Conservation (phyloP, 108 stramenopile genomes). For the Conticribra guillardii region DNA sequence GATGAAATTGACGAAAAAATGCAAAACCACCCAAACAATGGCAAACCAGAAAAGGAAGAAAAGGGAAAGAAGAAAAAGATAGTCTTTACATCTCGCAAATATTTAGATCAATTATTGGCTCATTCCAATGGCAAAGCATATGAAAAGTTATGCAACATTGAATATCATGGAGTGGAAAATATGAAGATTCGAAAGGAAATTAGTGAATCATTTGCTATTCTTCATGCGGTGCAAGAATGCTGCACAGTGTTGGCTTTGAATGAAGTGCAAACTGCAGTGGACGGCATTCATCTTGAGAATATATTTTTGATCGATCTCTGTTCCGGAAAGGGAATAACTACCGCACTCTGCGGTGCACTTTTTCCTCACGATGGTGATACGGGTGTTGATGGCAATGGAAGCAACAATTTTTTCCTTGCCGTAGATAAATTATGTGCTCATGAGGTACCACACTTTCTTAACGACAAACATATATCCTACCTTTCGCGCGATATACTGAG, state of each 20-base stretch:
- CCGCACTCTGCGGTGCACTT: slow-evolving; percentile 33
- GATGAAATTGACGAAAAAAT: slow-evolving; percentile 5
- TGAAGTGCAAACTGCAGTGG: neutral
- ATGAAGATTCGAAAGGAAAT: slow-evolving; percentile 39
- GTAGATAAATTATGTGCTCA: slow-evolving; percentile 30
- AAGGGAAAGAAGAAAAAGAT: slow-evolving; percentile 11
- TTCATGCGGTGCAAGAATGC: slow-evolving; percentile 36
- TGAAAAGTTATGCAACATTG: slow-evolving; percentile 26
- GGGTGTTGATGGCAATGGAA: too few species aligned
- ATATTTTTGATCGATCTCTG: slow-evolving; percentile 41
- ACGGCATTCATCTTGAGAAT: slow-evolving; percentile 12
- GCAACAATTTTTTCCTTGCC: slow-evolving; percentile 28
- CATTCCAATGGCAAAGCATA: slow-evolving; percentile 25
- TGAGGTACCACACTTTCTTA: slow-evolving; percentile 32
- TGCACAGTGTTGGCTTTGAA: neutral
- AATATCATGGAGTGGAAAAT: slow-evolving; percentile 36
- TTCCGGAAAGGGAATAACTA: slow-evolving; percentile 35
- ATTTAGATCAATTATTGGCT: slow-evolving; percentile 29
- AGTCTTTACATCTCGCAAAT: slow-evolving; percentile 23
- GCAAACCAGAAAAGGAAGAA: neutral
- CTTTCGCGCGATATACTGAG: slow-evolving; percentile 33
- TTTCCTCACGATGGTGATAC: slow-evolving; percentile 12
- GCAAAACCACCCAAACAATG: neutral
- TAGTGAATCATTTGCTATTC: slow-evolving; percentile 22
- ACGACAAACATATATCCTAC: slow-evolving; percentile 14